Evolutionary conservation across 805 yeast genomes (phyloP).

Genomic region (Yarrowia keelungensis): DNA sequence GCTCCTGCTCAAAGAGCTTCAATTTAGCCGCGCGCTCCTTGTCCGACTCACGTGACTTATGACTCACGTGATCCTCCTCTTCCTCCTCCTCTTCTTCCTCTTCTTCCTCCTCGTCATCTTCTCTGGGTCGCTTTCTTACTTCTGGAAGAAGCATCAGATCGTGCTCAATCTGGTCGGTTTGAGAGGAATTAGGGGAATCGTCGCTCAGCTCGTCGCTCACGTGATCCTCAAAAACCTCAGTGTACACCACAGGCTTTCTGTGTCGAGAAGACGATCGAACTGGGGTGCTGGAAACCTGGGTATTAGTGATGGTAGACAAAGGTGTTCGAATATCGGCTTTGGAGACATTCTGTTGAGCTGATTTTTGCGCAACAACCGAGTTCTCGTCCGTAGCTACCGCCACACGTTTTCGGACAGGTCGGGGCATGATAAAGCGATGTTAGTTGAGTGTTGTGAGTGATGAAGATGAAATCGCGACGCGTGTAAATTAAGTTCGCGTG

Average conservation of each 20-base stretch:
- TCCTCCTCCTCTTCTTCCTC: background rate
- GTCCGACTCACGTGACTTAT: conserved; percentile 2
- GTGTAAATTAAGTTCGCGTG: conserved; percentile 1
- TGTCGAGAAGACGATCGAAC: background rate
- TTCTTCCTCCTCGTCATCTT: background rate
- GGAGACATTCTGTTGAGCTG: too few relatives aligned
- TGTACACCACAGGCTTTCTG: background rate
- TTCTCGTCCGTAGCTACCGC: conserved; percentile 5
- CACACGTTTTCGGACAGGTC: conserved; percentile 26
- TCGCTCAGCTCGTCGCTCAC: background rate
- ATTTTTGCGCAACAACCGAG: background rate
- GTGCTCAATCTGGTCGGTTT: conserved; percentile 18
- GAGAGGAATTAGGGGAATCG: background rate
- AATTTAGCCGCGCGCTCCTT: conserved; percentile 3
- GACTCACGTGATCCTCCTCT: background rate
- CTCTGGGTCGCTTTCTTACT: background rate
- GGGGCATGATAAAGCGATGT: background rate
- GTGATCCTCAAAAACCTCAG: background rate
- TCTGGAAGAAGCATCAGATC: conserved; percentile 16
- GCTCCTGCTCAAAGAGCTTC: conserved; percentile 5
- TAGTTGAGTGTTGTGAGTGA: background rate
- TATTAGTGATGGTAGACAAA: conserved; percentile 8
- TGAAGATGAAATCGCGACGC: background rate
- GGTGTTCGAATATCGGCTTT: conserved; percentile 6
- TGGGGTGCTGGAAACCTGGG: too few relatives aligned